Evolutionary conservation across 352 stramenopile genomes (phyloP).

Genomic region (Phytophthora constricta): DNA sequence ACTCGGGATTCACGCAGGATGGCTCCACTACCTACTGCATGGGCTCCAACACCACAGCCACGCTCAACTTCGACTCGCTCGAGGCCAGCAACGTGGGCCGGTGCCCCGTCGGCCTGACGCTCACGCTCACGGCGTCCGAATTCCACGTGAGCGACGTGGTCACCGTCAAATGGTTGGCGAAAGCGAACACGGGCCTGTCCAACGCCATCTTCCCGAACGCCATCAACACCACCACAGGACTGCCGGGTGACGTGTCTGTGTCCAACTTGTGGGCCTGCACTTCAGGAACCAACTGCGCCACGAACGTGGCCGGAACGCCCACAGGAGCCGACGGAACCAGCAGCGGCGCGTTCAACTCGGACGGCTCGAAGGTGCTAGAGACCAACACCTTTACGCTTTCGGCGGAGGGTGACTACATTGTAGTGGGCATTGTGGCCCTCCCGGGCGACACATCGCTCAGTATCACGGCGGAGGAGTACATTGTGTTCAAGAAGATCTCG

Average conservation of each 20-base stretch:
- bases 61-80: slow-evolving; percentile 57
- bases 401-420: slow-evolving; percentile 62
- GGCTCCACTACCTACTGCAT: slow-evolving; percentile 79
- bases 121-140: slow-evolving; percentile 44
- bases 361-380: slow-evolving; percentile 54
- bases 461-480: slow-evolving; percentile 63
- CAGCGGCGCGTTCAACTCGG: slow-evolving; percentile 49
- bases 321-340: slow-evolving; percentile 41
- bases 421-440: slow-evolving; percentile 70
- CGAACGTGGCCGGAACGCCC: slow-evolving; percentile 46
- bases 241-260: slow-evolving; percentile 39
- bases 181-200: slow-evolving; percentile 33
- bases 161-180: slow-evolving; percentile 62
- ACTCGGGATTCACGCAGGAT: slow-evolving; percentile 69
- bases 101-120: slow-evolving; percentile 61
- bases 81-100: slow-evolving; percentile 53
- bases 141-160: slow-evolving; percentile 61
- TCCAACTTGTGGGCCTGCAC: slow-evolving; percentile 71
- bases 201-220: slow-evolving; percentile 71
- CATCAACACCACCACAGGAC: slow-evolving; percentile 49
- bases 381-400: slow-evolving; percentile 57
- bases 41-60: slow-evolving; percentile 35
- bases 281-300: slow-evolving; percentile 67
- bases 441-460: slow-evolving; percentile 57
- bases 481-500: slow-evolving; percentile 73